phyloP scores from a whole-genome alignment of 352 stramenopile species.

The Globisporangium barbulae region DNA sequence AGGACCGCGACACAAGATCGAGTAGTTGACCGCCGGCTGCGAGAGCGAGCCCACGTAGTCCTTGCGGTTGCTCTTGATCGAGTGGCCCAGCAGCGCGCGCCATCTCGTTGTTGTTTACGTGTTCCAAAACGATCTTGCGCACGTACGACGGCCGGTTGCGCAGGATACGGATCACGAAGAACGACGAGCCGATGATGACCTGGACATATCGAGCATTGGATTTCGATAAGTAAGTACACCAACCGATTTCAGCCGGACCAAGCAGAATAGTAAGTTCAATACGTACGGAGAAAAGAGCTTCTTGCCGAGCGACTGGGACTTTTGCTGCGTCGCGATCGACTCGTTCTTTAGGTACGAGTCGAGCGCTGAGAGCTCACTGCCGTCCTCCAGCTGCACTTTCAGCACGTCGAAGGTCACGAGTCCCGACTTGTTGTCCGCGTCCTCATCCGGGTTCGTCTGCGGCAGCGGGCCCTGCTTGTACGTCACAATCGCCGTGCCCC shows the following conservation, averaged over 20 bases:
- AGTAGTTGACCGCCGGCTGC: conserved; percentile 61
- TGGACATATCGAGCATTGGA: not conserved
- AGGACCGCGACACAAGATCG: conserved; percentile 55
- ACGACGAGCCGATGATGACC: conserved; percentile 55
- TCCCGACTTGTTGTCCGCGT: conserved; percentile 24
- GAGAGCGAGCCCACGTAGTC: conserved; percentile 68
- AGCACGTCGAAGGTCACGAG: conserved; percentile 55
- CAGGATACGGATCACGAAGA: conserved; percentile 72
- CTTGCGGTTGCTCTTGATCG: conserved; percentile 69
- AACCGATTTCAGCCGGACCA: not conserved
- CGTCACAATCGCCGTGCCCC: conserved; percentile 39
- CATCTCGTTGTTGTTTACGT: conserved; percentile 68
- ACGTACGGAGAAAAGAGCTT: conserved; percentile 61
- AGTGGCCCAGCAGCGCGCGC: conserved; percentile 58
- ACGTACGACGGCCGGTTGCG: conserved; percentile 78
- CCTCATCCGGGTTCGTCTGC: conserved; percentile 5
- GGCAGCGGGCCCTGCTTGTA: conserved; percentile 43
- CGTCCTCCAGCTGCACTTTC: conserved; percentile 41
- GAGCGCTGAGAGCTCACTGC: conserved; percentile 53
- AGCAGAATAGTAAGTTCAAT: not conserved
- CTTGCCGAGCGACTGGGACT: conserved; percentile 59
- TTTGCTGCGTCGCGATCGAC: conserved; percentile 48
- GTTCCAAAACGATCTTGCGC: conserved; percentile 74
- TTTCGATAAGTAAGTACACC: not conserved
- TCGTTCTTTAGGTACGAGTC: conserved; percentile 57